These are phyloP conservation scores for Fusarium sarcochroum DNA, from an alignment of 2,329 filamentous ascomycete genomes.

Conservation along the genomic window DNA sequence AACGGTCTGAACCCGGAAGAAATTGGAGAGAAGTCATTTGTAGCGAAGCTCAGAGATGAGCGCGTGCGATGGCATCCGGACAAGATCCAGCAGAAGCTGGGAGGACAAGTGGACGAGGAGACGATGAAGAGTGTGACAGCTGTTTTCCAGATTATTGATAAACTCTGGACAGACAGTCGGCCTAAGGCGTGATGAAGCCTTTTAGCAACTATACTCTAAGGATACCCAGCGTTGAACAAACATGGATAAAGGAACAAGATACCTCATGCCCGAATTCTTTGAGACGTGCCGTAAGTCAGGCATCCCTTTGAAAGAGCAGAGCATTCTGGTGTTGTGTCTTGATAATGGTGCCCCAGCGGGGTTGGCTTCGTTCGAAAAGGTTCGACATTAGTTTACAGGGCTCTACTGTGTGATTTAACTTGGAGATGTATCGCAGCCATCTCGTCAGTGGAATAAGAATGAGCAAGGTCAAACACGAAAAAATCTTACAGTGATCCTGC, in stretches of 20 bases:
- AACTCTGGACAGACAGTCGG: slow-evolving; percentile 78
- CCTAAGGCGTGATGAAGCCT: slow-evolving; percentile 39
- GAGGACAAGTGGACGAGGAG: slow-evolving; percentile 77
- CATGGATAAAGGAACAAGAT: background rate
- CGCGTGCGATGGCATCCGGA: slow-evolving; percentile 97
- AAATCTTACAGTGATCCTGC: too few species aligned
- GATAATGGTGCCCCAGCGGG: background rate
- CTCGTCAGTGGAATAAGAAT: too few species aligned
- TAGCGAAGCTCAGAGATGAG: slow-evolving; percentile 79
- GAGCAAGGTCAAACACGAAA: too few species aligned
- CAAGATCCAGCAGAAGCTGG: slow-evolving; percentile 93
- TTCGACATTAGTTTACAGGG: background rate
- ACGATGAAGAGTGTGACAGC: slow-evolving; percentile 87
- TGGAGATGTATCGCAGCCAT: too few species aligned
- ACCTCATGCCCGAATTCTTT: background rate
- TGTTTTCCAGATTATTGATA: slow-evolving; percentile 92
- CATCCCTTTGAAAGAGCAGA: background rate
- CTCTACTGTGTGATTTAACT: background rate
- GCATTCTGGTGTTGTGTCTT: background rate
- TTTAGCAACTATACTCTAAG: background rate
- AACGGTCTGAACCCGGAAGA: slow-evolving; percentile 60
- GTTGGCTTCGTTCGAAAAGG: background rate
- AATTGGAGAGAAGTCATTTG: slow-evolving; percentile 61
- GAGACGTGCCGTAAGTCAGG: too few species aligned
- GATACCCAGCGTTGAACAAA: background rate